A percentile compares a stretch with the other conserved stretches of the same genome.
phyloP scores from a whole-genome alignment of 176 grass and related monocot species.

The Lolium multiflorum region DNA sequence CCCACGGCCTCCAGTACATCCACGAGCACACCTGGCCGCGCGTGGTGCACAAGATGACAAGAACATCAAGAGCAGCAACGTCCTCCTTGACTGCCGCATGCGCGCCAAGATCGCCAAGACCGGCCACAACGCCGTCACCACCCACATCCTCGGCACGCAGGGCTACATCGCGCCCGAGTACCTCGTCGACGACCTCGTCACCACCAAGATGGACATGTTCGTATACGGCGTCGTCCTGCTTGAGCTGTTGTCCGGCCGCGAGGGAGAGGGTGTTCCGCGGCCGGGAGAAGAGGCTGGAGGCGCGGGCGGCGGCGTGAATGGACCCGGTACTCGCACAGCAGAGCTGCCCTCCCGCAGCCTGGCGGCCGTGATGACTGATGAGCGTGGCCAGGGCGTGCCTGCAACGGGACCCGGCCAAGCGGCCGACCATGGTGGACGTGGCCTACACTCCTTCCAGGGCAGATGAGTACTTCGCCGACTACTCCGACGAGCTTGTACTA shows the following conservation, averaged over 20 bases:
- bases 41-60: no score
- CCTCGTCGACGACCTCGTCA: constrained; percentile 85
- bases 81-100: constrained; percentile 75
- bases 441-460: constrained; percentile 87
- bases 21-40: no score
- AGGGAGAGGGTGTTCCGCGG: constrained; percentile 62
- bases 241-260: constrained; percentile 78
- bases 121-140: constrained; percentile 92
- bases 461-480: constrained; percentile 75
- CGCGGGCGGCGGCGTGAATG: constrained; percentile 69
- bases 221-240: constrained; percentile 90
- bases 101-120: constrained; percentile 96
- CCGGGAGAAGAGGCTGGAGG: constrained; percentile 43
- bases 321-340: constrained; percentile 71
- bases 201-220: constrained; percentile 98
- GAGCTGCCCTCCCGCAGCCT: constrained; percentile 71
- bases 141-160: constrained; percentile 95
- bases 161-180: constrained; percentile 96
- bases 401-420: constrained; percentile 72
- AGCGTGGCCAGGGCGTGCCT: constrained; percentile 79
- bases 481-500: constrained; percentile 55
- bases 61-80: constrained; percentile 71
- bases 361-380: constrained; percentile 58
- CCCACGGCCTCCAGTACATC: no score
- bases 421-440: constrained; percentile 94